Evolutionary conservation across 202 grass and related monocot genomes (phyloP), one percentile per base, ranked within the genome.

Genomic region (Elaeis oleifera): DNA sequence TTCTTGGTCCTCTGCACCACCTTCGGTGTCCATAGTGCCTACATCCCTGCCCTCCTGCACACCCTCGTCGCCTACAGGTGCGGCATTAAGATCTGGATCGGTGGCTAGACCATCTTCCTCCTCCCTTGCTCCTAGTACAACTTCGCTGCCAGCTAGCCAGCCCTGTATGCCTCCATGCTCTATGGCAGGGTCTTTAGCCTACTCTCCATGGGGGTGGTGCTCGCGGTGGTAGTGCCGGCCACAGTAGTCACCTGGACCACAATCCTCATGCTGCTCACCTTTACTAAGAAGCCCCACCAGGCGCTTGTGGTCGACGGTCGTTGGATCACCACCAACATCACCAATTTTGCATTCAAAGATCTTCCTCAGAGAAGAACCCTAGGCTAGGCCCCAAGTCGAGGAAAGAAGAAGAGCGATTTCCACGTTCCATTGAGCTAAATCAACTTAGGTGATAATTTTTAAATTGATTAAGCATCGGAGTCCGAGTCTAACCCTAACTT

Each of bases 141-240:
- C 1, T 9, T 6, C 0, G 24, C 6, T 9, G 48, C n/a, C 0
- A 36, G 24, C 9, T 72, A 55, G 69, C 24, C n/a, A 16, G 81
- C 84, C 58, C 71, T 94, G 6, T 96, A 83, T 73, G 91, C 91
- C 17, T 90, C 91, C 5, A 58, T 96, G 50, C 64, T 90, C 58
- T 96, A 85, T 78, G 87, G 84, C 17, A 78, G 74, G 18, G 84
- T 96, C 8, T 96, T 96, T 74, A 87, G 91, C 0, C 67, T 88
- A 36, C 78, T 85, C 3, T 82, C 91, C 18, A 96, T 96, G 91
- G 84, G 67, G 9, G 84, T 84, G 3, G 84, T 84, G n/a, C 73
- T 90, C 1, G 81, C 83, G 23, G 81, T 88, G 11, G 91, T 84
- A 1, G 78, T 85, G 1, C 91, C 91, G 3, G 84, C 91, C 57